Evolutionary conservation across 2,329 filamentous ascomycete species (phyloP).

Genomic region (Pseudogymnoascus sp.): DNA sequence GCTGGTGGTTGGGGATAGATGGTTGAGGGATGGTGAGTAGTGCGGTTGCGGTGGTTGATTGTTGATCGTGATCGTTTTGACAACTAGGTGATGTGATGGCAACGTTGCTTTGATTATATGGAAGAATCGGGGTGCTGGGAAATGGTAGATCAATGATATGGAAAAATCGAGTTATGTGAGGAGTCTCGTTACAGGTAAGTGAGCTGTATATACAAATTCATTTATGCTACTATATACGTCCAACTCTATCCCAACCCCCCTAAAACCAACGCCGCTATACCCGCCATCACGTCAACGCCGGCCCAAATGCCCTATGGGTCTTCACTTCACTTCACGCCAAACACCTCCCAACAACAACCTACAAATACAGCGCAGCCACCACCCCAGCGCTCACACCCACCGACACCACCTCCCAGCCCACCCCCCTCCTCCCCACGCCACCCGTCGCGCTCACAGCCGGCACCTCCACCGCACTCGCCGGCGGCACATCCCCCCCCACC

Average conservation of each 20-base stretch:
- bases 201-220: not conserved
- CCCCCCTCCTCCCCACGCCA: not conserved
- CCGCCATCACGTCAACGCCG: not conserved
- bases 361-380: not conserved
- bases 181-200: not conserved
- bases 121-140: not conserved
- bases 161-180: not conserved
- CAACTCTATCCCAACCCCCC: not conserved
- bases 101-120: not conserved
- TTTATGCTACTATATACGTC: not conserved
- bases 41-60: not conserved
- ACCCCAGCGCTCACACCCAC: not conserved
- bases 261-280: not conserved
- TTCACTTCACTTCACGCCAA: not conserved
- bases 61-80: not conserved
- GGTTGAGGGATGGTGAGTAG: not conserved
- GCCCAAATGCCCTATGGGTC: not conserved
- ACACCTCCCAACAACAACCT: not conserved
- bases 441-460: not conserved
- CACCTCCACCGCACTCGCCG: not conserved
- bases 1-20: not conserved
- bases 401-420: not conserved
- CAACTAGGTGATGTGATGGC: not conserved
- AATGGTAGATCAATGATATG: not conserved
- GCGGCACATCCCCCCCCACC: not conserved